A percentile compares a stretch with the other conserved stretches of the same genome.
Evolutionary conservation across 2,329 filamentous ascomycete species (phyloP).

Genomic region (Xylariaceae sp.): DNA sequence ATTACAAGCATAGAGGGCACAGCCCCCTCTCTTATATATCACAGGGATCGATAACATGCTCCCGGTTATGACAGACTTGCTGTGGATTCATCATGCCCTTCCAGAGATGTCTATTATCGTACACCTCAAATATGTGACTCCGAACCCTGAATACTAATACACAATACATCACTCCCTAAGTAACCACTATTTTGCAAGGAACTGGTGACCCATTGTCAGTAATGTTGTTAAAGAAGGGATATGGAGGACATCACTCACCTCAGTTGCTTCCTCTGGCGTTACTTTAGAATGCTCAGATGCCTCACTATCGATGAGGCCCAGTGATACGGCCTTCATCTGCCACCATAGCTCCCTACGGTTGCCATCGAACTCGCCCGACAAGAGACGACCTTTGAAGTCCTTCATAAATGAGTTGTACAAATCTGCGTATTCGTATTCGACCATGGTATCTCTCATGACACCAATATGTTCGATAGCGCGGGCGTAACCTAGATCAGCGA

Average conservation of each 20-base stretch:
- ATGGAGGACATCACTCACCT: conserved; percentile 38
- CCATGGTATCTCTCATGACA: conserved; percentile 72
- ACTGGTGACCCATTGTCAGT: conserved; percentile 22
- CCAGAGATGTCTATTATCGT: background rate
- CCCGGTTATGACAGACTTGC: background rate
- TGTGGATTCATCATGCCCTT: background rate
- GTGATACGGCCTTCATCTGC: conserved; percentile 56
- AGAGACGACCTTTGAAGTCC: conserved; percentile 65
- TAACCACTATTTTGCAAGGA: conserved; percentile 24
- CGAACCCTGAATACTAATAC: conserved; percentile 1
- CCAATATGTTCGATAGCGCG: conserved; percentile 70
- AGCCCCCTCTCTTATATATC: too few species aligned
- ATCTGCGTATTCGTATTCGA: conserved; percentile 67
- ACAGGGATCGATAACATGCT: too few species aligned
- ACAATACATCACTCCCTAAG: background rate
- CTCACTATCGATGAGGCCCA: conserved; percentile 67
- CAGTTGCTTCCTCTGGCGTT: conserved; percentile 63
- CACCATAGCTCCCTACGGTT: conserved; percentile 82
- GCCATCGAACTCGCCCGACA: conserved; percentile 66
- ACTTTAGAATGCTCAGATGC: conserved; percentile 61
- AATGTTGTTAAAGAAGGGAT: background rate
- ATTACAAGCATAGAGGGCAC: too few species aligned
- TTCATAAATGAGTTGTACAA: conserved; percentile 71
- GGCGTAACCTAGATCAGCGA: conserved; percentile 70
- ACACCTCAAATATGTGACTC: background rate